Percentiles rank a stretch among this genome's conserved stretches.
Conservation (phyloP, 1,139 yeast genomes). For the Pneumocystis murina region DNA sequence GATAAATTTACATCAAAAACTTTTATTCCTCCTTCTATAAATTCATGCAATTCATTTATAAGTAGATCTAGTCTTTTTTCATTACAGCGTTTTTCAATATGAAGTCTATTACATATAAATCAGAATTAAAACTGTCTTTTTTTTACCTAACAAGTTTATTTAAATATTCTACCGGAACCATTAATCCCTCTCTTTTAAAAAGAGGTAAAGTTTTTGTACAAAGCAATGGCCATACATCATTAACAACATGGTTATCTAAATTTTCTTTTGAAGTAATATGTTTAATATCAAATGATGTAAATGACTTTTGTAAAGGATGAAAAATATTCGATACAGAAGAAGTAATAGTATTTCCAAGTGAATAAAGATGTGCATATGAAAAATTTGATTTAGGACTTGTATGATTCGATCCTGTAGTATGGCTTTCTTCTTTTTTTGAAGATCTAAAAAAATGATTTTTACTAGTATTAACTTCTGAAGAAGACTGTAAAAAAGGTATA, state of each 20-base stretch:
- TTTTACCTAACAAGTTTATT: slow-evolving; percentile 30
- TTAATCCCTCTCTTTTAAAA: slow-evolving; percentile 34
- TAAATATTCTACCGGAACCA: slow-evolving; percentile 43
- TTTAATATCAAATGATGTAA: background rate
- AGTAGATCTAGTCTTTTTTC: slow-evolving; percentile 29
- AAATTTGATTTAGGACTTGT: background rate
- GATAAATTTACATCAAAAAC: slow-evolving; percentile 27
- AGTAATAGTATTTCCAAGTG: background rate
- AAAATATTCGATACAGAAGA: background rate
- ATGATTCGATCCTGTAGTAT: background rate
- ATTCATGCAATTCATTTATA: slow-evolving; percentile 33
- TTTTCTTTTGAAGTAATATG: background rate
- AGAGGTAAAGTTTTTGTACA: slow-evolving; percentile 32
- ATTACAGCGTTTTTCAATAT: slow-evolving; percentile 31
- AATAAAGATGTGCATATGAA: background rate
- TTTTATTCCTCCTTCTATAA: slow-evolving; percentile 32
- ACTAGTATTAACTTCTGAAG: background rate
- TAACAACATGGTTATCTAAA: slow-evolving; percentile 13
- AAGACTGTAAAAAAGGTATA: background rate
- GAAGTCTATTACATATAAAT: slow-evolving; percentile 20
- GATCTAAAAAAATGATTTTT: background rate
- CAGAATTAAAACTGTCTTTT: background rate
- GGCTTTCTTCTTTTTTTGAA: background rate
- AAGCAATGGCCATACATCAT: slow-evolving; percentile 36
- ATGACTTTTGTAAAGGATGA: background rate